phyloP scores from a whole-genome alignment of 2,329 filamentous ascomycete genomes.

The Beauveria medogensis region DNA sequence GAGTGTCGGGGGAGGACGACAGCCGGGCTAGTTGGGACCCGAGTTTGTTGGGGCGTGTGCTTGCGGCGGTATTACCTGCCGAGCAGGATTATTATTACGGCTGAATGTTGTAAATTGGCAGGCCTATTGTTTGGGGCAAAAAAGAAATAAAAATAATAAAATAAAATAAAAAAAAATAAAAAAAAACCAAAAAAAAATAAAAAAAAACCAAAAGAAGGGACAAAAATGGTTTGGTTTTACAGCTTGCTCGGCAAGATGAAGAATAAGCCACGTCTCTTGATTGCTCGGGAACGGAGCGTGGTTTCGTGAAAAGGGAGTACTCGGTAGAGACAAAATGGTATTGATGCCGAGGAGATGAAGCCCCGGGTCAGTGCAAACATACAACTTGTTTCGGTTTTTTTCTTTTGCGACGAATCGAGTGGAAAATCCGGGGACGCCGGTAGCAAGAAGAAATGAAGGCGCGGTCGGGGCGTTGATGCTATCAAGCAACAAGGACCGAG shows the following conservation, averaged over 20 bases:
- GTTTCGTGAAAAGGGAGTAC: too few species aligned
- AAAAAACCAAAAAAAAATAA: too few species aligned
- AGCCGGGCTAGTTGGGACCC: neutral
- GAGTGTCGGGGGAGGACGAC: too few species aligned
- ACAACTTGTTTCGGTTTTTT: neutral
- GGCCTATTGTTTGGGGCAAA: too few species aligned
- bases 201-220: too few species aligned
- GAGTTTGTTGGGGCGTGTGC: neutral
- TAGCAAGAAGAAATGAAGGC: neutral
- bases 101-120: too few species aligned
- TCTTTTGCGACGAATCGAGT: neutral
- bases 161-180: too few species aligned
- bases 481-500: neutral
- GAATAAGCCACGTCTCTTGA: neutral
- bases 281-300: neutral
- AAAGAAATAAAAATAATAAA: too few species aligned
- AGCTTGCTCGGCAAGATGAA: neutral
- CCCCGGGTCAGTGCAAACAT: neutral
- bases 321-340: too few species aligned
- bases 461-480: slow-evolving; percentile 1
- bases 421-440: neutral
- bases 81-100: neutral
- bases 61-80: neutral
- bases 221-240: too few species aligned
- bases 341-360: neutral